Base-by-base conservation (phyloP, 345 rosid species). In the Nasturtium officinale region DNA sequence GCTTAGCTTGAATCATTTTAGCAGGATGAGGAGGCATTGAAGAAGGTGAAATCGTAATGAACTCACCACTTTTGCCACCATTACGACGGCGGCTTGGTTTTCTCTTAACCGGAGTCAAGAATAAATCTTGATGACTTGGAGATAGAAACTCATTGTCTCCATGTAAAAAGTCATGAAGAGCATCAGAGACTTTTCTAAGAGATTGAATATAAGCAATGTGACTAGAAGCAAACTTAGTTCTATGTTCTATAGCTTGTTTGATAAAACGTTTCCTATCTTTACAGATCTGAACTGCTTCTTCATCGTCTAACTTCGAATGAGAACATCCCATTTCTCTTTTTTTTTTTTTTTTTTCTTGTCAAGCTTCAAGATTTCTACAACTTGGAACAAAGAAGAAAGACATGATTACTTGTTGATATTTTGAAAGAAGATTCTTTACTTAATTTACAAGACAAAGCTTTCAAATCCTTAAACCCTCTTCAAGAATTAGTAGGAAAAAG, bases 201-300 rank as follows among this genome's bases (percentile, higher is more conserved):
- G 99, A 91, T 47, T 86, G 88, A 23, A 91, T 84, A 72, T 95
- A 95, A 75, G 98, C 92, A 42, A 84, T 51, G 70, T 90, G 99
- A 26, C 87, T 83, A 11, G 91, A 80, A 11, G 97, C 96, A 56
- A 95, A 89, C 66, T 83, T 77, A n/a, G 86, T 82, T 81, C 99
- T 85, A 57, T 91, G 87, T 81, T 90, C 92, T n/a, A 91, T 80
- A 0, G 94, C 99, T 71, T 91, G 94, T 78, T 91, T 91, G 65
- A 95, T 90, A 84, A 90, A 95, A 55, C 75, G 78, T 80, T 90
- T 95, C 61, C 98, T 63, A 70, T 95, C 98, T 78, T 84, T 91
- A 79, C 99, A 95, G 55, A 95, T 90, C 84, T 84, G 89, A 82
- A 95, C 96, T n/a, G 89, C 92, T 73, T 95, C 99, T 70, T 90